Conservation (phyloP, 1,139 yeast species). For the Candida gigantensis region DNA sequence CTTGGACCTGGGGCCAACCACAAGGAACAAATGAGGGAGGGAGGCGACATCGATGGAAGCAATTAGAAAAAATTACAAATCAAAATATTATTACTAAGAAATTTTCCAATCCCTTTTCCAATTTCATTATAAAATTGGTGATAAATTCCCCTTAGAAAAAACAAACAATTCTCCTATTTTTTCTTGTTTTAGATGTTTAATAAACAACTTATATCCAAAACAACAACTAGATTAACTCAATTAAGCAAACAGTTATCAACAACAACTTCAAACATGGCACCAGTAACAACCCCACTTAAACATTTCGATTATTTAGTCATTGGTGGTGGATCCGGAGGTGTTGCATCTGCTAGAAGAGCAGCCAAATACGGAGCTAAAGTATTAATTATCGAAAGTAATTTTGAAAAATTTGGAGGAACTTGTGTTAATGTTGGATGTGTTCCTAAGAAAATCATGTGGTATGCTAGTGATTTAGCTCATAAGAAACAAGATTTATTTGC, state of each 20-base stretch:
- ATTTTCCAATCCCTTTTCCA: neutral
- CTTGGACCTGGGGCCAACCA: too few relatives aligned
- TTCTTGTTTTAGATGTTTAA: conserved; percentile 11
- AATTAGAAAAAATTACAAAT: too few relatives aligned
- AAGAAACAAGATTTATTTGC: conserved; percentile 71
- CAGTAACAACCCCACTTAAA: conserved; percentile 31
- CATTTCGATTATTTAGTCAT: conserved; percentile 91
- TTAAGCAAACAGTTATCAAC: conserved; percentile 18
- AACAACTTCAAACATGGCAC: conserved; percentile 47
- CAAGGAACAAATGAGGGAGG: too few relatives aligned
- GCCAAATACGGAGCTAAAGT: conserved; percentile 92
- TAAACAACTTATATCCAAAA: conserved; percentile 9
- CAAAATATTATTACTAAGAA: too few relatives aligned
- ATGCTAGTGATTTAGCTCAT: conserved; percentile 86
- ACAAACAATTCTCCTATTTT: conserved; percentile 1
- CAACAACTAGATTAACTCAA: conserved; percentile 25
- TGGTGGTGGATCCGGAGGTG: conserved; percentile 99
- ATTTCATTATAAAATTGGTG: neutral
- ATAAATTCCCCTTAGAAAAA: too few relatives aligned
- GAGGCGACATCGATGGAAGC: too few relatives aligned
- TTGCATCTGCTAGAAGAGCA: conserved; percentile 95
- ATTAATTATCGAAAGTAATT: conserved; percentile 74
- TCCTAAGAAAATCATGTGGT: conserved; percentile 99
- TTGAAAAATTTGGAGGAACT: conserved; percentile 81
- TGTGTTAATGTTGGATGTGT: conserved; percentile 99